Conservation (phyloP, 2,329 filamentous ascomycete species). For the Ceratocystis variospora region DNA sequence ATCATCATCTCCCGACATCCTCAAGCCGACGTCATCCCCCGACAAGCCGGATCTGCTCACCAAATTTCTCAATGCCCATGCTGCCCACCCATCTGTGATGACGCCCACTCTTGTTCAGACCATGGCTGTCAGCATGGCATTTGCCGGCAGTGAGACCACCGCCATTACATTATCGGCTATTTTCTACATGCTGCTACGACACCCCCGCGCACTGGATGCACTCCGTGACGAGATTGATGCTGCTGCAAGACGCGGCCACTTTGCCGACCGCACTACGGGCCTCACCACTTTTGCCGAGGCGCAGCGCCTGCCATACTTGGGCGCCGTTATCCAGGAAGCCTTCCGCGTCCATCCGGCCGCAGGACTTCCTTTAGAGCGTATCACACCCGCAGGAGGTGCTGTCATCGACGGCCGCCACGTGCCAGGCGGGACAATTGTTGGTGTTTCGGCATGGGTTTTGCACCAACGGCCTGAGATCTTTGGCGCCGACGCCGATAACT, state of each 20-base stretch:
- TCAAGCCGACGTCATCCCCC: conserved; percentile 23
- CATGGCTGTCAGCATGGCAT: conserved; percentile 57
- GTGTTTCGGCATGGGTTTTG: conserved; percentile 62
- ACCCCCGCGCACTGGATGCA: conserved; percentile 39
- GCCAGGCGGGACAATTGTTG: conserved; percentile 58
- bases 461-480: conserved; percentile 49
- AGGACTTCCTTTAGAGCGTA: conserved; percentile 57
- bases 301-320: conserved; percentile 59
- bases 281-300: conserved; percentile 56
- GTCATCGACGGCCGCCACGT: conserved; percentile 48
- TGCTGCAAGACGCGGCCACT: conserved; percentile 38
- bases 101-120: conserved; percentile 54
- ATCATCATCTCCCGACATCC: background rate
- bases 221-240: conserved; percentile 50
- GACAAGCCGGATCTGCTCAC: conserved; percentile 49
- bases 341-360: conserved; percentile 64
- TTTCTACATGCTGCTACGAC: conserved; percentile 60
- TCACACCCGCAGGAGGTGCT: conserved; percentile 51
- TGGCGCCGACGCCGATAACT: conserved; percentile 51
- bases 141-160: conserved; percentile 67
- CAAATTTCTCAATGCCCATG: conserved; percentile 56
- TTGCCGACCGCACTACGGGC: conserved; percentile 39
- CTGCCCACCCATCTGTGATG: conserved; percentile 58
- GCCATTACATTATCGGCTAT: conserved; percentile 58
- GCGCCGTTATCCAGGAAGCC: conserved; percentile 64